Conservation (phyloP, 139 green algal species). For the Pseudopediastrum boryanum region DNA sequence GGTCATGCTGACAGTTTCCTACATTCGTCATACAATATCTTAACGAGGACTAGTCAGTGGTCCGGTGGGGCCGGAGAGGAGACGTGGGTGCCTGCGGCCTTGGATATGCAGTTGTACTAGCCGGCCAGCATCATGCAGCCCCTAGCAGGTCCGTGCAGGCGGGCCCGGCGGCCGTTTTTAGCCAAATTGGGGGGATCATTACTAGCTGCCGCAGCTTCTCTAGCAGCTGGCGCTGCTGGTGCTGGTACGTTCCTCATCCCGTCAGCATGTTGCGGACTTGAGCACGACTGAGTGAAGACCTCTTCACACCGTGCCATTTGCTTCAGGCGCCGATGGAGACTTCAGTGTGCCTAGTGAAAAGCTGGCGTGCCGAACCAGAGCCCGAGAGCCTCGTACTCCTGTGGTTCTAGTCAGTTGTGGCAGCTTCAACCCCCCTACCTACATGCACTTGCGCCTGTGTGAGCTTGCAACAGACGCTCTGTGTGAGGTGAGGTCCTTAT, state of each 20-base stretch:
- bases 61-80: too few relatives aligned
- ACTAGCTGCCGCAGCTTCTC: neutral
- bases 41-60: too few relatives aligned
- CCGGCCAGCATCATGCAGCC: too few relatives aligned
- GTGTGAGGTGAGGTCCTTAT: conserved; percentile 45
- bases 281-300: neutral
- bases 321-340: neutral
- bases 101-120: too few relatives aligned
- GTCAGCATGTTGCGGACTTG: neutral
- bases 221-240: too few relatives aligned
- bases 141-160: too few relatives aligned
- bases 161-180: too few relatives aligned
- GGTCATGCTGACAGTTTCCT: too few relatives aligned
- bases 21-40: too few relatives aligned
- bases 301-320: neutral
- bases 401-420: conserved; percentile 84
- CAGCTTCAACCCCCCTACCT: conserved; percentile 90
- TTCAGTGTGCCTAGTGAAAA: conserved; percentile 42
- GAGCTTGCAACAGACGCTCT: conserved; percentile 74
- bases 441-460: conserved; percentile 86
- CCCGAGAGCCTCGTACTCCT: conserved; percentile 21
- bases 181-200: too few relatives aligned
- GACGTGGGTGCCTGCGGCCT: too few relatives aligned
- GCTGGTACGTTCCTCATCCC: neutral
- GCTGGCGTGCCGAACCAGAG: conserved; percentile 12